phyloP scores from a whole-genome alignment of 1,284 basidiomycete species.

The Ceratobasidium papillatum region DNA sequence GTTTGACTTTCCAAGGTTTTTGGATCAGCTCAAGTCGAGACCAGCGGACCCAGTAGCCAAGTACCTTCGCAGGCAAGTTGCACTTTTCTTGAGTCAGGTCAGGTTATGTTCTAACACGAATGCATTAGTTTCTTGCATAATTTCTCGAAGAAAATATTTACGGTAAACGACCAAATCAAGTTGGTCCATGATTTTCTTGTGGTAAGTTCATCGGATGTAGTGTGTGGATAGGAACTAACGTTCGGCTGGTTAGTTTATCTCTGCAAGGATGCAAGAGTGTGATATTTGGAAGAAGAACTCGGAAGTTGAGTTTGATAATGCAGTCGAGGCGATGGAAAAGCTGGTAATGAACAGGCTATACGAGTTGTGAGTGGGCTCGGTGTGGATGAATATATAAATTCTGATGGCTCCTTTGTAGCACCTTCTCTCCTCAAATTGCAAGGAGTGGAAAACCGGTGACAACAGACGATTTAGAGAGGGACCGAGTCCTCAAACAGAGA shows the following conservation, averaged over 20 bases:
- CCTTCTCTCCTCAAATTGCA: conserved; percentile 85
- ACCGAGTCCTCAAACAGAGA: conserved; percentile 90
- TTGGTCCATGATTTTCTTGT: conserved; percentile 91
- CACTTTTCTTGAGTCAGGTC: conserved; percentile 3
- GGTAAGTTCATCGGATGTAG: conserved; percentile 59
- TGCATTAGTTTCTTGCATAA: conserved; percentile 82
- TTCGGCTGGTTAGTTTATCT: conserved; percentile 73
- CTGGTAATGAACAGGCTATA: conserved; percentile 98
- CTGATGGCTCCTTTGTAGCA: conserved; percentile 60
- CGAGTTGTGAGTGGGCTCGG: conserved; percentile 73
- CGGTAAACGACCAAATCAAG: conserved; percentile 90
- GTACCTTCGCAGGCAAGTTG: conserved; percentile 81
- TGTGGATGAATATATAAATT: not conserved
- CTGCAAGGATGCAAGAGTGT: conserved; percentile 81
- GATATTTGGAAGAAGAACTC: conserved; percentile 83
- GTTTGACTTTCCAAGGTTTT: conserved; percentile 88
- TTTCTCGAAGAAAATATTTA: conserved; percentile 88
- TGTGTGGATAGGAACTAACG: conserved; percentile 5
- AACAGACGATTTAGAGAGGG: conserved; percentile 94
- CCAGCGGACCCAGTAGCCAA: conserved; percentile 88
- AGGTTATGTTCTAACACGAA: conserved; percentile 5
- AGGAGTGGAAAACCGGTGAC: conserved; percentile 75
- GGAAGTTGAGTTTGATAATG: conserved; percentile 92
- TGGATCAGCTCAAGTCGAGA: conserved; percentile 89
- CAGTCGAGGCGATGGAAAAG: conserved; percentile 99